Conservation (phyloP, 768 basidiomycete genomes). For the Lentinula edodes region DNA sequence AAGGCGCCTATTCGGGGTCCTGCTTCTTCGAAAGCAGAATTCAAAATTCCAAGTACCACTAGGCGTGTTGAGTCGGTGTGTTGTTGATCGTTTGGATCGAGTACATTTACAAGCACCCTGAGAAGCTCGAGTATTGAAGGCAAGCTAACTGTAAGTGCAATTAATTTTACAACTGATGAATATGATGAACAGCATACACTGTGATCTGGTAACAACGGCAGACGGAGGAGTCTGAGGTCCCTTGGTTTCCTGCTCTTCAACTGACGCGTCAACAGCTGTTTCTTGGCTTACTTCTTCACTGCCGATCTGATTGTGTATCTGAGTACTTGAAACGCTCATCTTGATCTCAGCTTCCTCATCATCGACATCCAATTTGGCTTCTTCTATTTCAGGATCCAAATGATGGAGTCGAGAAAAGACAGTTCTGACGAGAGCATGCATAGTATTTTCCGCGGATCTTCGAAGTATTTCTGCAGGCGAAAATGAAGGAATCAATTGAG, state of each 20-base stretch:
- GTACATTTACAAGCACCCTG: slow-evolving; percentile 89
- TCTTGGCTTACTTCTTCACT: slow-evolving; percentile 12
- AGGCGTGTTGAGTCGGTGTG: slow-evolving; percentile 96
- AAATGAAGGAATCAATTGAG: slow-evolving; percentile 6
- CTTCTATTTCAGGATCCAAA: slow-evolving; percentile 63
- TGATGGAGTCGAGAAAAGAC: slow-evolving; percentile 72
- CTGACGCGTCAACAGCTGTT: slow-evolving; percentile 6
- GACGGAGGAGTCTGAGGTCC: slow-evolving; percentile 14
- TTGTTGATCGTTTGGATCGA: slow-evolving; percentile 90
- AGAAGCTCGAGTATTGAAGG: slow-evolving; percentile 91
- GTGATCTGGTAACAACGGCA: slow-evolving; percentile 24
- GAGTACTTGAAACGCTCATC: slow-evolving; percentile 48
- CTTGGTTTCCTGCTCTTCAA: slow-evolving; percentile 7
- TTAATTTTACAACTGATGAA: slow-evolving; percentile 2
- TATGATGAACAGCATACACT: slow-evolving; percentile 31
- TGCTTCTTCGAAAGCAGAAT: slow-evolving; percentile 81
- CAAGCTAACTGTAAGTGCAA: slow-evolving; percentile 61
- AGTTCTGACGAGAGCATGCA: slow-evolving; percentile 80
- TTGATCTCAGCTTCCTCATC: slow-evolving; percentile 55
- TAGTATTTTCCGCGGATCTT: slow-evolving; percentile 81
- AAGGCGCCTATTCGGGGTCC: slow-evolving; percentile 72
- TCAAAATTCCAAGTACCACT: slow-evolving; percentile 81
- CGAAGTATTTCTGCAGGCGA: slow-evolving; percentile 67
- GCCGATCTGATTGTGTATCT: slow-evolving; percentile 16
- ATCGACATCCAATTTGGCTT: slow-evolving; percentile 51